A percentile compares a stretch with the other conserved stretches of the same genome.
These are phyloP conservation scores for Taphrina deformans DNA, from an alignment of 1,139 yeast species.

Conservation along the genomic window DNA sequence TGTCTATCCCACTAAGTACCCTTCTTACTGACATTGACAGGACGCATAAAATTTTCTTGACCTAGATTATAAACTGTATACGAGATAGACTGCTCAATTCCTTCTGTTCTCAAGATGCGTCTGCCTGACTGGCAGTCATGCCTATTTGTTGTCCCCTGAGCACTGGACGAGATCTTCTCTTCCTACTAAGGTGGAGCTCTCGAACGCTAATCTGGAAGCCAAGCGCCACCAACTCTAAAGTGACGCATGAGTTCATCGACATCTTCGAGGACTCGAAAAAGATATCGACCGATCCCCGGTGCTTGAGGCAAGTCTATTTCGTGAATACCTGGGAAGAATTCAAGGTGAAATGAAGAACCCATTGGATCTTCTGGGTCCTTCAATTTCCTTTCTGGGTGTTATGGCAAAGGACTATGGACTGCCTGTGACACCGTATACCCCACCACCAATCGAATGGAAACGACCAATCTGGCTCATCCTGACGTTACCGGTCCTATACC, in stretches of 20 bases:
- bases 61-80: neutral
- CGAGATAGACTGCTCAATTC: too few species aligned
- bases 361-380: neutral
- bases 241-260: slow-evolving; percentile 7
- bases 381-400: neutral
- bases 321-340: neutral
- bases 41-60: neutral
- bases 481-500: slow-evolving; percentile 12
- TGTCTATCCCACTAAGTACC: neutral
- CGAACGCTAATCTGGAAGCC: neutral
- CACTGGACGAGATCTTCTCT: too few species aligned
- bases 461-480: slow-evolving; percentile 10
- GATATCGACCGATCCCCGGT: neutral
- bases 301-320: neutral
- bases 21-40: neutral
- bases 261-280: neutral
- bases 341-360: neutral
- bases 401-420: neutral
- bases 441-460: slow-evolving; percentile 21
- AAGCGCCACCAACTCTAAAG: slow-evolving; percentile 1
- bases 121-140: too few species aligned
- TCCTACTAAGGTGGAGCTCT: neutral
- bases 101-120: too few species aligned
- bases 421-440: slow-evolving; percentile 21
- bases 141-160: too few species aligned